Conservation (phyloP, 169 alveolate genomes). For the Plasmodium blacklocki region DNA sequence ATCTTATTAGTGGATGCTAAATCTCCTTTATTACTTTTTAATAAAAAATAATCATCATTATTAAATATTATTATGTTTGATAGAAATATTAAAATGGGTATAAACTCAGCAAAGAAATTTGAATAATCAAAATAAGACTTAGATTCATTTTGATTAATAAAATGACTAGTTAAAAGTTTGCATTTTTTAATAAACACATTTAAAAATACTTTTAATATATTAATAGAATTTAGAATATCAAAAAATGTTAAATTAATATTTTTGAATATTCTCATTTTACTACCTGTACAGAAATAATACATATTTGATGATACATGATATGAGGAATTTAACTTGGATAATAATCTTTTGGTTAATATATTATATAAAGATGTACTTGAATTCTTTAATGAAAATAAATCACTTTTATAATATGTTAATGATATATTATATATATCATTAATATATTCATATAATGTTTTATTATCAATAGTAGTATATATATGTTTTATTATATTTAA, state of each 20-base stretch:
- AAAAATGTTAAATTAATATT: conserved; percentile 72
- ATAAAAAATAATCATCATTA: conserved; percentile 71
- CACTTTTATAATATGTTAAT: conserved; percentile 60
- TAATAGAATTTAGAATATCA: conserved; percentile 53
- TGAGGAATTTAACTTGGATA: conserved; percentile 65
- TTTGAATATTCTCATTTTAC: conserved; percentile 66
- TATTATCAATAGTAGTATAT: conserved; percentile 70
- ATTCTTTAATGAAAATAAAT: conserved; percentile 69
- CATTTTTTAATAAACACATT: conserved; percentile 54
- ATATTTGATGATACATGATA: conserved; percentile 74
- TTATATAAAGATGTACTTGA: conserved; percentile 74
- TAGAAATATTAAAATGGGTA: conserved; percentile 64
- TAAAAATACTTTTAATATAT: conserved; percentile 65
- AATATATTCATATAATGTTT: conserved; percentile 72
- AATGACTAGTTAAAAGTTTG: conserved; percentile 11
- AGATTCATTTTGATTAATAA: conserved; percentile 14
- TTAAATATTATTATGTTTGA: conserved; percentile 71
- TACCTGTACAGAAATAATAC: conserved; percentile 77
- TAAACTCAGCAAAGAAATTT: conserved; percentile 68
- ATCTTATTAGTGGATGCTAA: conserved; percentile 10
- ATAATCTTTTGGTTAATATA: conserved; percentile 64
- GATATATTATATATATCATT: conserved; percentile 70
- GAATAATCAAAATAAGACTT: conserved; percentile 66
- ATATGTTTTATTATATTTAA: conserved; percentile 70
- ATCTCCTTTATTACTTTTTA: conserved; percentile 35